Evolutionary conservation across 345 rosid genomes (phyloP).

Genomic region (Noccaea caerulescens): DNA sequence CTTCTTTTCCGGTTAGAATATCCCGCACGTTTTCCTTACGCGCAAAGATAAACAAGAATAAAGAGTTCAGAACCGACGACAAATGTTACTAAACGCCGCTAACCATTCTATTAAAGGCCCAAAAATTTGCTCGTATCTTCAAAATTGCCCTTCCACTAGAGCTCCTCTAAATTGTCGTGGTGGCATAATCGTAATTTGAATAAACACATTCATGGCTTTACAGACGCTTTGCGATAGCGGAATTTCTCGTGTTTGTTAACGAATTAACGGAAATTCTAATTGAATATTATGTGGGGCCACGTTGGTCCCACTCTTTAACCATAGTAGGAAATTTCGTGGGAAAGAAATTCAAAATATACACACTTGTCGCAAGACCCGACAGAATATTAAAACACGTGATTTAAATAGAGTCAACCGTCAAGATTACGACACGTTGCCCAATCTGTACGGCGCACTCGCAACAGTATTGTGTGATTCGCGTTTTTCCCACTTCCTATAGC

Average conservation of each 20-base stretch:
- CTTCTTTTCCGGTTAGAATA: slow-evolving; percentile 9
- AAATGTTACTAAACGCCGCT: slow-evolving; percentile 29
- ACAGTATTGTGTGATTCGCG: slow-evolving; percentile 34
- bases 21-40: slow-evolving; percentile 41
- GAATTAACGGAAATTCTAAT: slow-evolving; percentile 1
- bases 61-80: slow-evolving; percentile 8
- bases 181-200: slow-evolving; percentile 11
- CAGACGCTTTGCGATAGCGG: neutral
- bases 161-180: neutral
- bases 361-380: slow-evolving; percentile 26
- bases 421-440: slow-evolving; percentile 36
- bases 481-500: slow-evolving; percentile 27
- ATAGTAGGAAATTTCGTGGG: slow-evolving; percentile 16
- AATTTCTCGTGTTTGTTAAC: slow-evolving; percentile 9
- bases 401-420: slow-evolving; percentile 1
- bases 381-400: slow-evolving; percentile 31
- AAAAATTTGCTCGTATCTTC: neutral
- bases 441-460: slow-evolving; percentile 20
- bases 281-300: slow-evolving; percentile 18
- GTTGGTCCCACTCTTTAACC: slow-evolving; percentile 5
- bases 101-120: neutral
- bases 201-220: neutral
- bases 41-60: neutral
- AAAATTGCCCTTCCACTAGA: neutral
- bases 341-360: slow-evolving; percentile 7